A percentile compares a stretch with the other conserved stretches of the same genome.
These are phyloP conservation scores for Aspergillus ochraceus DNA, from an alignment of 2,329 filamentous ascomycete genomes.

Conservation along the genomic window DNA sequence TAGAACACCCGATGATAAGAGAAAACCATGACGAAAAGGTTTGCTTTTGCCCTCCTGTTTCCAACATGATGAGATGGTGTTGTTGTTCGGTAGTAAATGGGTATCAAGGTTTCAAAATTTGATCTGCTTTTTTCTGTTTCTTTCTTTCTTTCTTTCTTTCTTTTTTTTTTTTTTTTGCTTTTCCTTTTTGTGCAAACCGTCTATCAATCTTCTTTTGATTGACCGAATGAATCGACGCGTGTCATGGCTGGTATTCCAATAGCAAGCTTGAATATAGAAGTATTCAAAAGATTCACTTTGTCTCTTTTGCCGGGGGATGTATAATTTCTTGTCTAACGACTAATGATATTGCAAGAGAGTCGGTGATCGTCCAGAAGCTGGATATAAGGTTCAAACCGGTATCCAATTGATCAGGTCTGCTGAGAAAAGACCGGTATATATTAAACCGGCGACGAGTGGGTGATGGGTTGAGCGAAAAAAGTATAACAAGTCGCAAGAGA, in stretches of 20 bases:
- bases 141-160: background rate
- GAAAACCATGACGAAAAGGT: background rate
- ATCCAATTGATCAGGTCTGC: background rate
- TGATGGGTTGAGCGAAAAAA: background rate
- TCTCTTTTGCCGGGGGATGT: background rate
- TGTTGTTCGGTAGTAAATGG: background rate
- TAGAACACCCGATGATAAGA: background rate
- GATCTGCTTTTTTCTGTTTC: background rate
- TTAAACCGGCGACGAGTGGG: background rate
- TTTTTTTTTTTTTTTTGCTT: background rate
- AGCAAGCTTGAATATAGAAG: background rate
- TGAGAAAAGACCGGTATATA: background rate
- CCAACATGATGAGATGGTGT: background rate
- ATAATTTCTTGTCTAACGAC: background rate
- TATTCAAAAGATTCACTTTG: background rate
- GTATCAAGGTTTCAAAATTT: background rate
- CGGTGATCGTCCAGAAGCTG: background rate
- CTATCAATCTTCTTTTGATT: background rate
- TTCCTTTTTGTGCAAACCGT: background rate
- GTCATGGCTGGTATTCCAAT: background rate
- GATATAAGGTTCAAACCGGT: background rate
- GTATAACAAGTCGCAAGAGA: background rate
- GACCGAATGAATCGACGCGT: background rate
- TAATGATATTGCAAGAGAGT: background rate
- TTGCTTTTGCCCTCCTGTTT: background rate